phyloP scores from a whole-genome alignment of 148 eudicot genomes.

The Euryodendron excelsum region DNA sequence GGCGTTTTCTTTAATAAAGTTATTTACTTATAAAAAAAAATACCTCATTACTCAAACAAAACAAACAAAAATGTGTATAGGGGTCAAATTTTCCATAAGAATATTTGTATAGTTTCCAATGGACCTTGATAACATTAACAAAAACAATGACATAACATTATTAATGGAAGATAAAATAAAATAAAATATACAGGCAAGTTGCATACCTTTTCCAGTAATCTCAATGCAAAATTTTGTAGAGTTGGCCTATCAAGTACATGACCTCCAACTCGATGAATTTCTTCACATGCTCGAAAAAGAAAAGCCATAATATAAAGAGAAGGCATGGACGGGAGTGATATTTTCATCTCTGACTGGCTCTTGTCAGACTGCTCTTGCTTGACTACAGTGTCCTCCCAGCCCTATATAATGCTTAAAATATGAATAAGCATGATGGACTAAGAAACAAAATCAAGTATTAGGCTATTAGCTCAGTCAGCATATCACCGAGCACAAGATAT shows the following conservation, averaged over 20 bases:
- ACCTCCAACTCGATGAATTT: constrained; percentile 91
- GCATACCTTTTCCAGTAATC: constrained; percentile 72
- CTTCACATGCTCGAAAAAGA: constrained; percentile 85
- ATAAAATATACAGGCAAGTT: background rate
- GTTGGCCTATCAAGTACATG: constrained; percentile 85
- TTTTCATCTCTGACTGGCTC: constrained; percentile 74
- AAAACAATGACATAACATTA: background rate
- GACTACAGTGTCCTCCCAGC: constrained; percentile 94
- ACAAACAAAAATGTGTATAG: too few relatives aligned
- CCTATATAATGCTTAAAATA: constrained; percentile 44
- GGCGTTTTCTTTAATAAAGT: too few relatives aligned
- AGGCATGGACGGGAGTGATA: constrained; percentile 88
- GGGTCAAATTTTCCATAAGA: too few relatives aligned
- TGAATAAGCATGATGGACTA: background rate
- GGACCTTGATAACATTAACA: too few relatives aligned
- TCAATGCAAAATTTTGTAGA: constrained; percentile 68
- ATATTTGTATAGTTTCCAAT: too few relatives aligned
- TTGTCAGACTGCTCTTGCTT: constrained; percentile 79
- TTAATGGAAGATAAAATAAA: background rate
- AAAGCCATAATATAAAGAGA: constrained; percentile 76
- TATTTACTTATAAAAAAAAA: too few relatives aligned
- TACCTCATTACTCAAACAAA: too few relatives aligned
- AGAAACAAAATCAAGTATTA: background rate
- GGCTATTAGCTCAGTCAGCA: background rate
- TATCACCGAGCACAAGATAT: background rate